Conservation (phyloP, 1,284 basidiomycete genomes). For the Flammula alnicola region DNA sequence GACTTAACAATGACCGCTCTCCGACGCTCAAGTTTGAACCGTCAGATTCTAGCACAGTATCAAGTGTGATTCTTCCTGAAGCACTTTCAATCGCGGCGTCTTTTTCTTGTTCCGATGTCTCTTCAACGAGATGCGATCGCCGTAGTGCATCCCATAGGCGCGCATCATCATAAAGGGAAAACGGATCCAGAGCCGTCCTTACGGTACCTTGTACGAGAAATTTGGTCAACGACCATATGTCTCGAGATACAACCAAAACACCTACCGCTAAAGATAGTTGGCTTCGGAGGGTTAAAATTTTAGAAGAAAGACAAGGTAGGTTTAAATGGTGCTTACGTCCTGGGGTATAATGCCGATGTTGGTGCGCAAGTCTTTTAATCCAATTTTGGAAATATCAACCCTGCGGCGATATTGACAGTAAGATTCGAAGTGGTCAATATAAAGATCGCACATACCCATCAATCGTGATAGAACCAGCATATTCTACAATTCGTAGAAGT, state of each 20-base stretch:
- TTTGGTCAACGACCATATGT: background rate
- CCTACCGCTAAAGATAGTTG: slow-evolving; percentile 53
- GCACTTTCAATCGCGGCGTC: slow-evolving; percentile 20
- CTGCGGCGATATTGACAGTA: slow-evolving; percentile 31
- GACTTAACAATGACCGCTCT: slow-evolving; percentile 67
- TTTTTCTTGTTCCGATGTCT: slow-evolving; percentile 27
- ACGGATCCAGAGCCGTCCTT: slow-evolving; percentile 73
- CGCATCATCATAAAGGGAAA: slow-evolving; percentile 60
- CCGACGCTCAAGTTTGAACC: slow-evolving; percentile 69
- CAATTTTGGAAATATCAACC: slow-evolving; percentile 53
- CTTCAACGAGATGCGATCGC: slow-evolving; percentile 57
- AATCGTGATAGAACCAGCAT: slow-evolving; percentile 40
- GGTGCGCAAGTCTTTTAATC: slow-evolving; percentile 52
- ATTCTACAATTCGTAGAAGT: slow-evolving; percentile 48
- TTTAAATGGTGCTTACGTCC: slow-evolving; percentile 33
- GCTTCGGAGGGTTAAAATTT: slow-evolving; percentile 31
- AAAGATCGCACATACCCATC: slow-evolving; percentile 43
- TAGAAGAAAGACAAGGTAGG: background rate
- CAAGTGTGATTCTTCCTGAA: slow-evolving; percentile 49
- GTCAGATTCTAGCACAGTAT: slow-evolving; percentile 66
- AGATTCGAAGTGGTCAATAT: background rate
- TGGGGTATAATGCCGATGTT: slow-evolving; percentile 60
- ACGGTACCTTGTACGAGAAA: slow-evolving; percentile 59
- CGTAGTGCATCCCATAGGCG: slow-evolving; percentile 66
- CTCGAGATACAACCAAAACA: slow-evolving; percentile 1